Percentiles rank a stretch among this genome's conserved stretches.
Evolutionary conservation across 352 stramenopile species (phyloP).

Genomic region (Aphanomyces invadans): DNA sequence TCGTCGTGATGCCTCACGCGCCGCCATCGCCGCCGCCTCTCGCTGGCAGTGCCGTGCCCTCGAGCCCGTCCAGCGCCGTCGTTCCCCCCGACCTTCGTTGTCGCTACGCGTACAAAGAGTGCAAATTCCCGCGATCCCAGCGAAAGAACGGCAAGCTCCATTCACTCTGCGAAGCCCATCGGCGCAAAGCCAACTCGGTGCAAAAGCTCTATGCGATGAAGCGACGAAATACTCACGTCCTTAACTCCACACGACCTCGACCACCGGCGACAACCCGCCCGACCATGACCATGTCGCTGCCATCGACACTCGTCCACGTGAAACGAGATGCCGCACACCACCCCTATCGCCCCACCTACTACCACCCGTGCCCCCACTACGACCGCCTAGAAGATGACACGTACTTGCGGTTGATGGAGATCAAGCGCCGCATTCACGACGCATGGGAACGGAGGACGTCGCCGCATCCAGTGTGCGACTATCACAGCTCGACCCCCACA

Average conservation of each 20-base stretch:
- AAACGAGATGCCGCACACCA: no score
- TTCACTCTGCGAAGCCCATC: conserved; percentile 31
- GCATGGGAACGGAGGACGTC: conserved; percentile 21
- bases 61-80: background rate
- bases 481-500: background rate
- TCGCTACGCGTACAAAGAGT: conserved; percentile 29
- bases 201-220: conserved; percentile 25
- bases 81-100: conserved; percentile 20
- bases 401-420: conserved; percentile 9
- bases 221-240: conserved; percentile 21
- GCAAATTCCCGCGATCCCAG: conserved; percentile 23
- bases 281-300: background rate
- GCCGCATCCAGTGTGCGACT: background rate
- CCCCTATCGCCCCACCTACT: background rate
- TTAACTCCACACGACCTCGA: no score
- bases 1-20: no score
- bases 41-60: background rate
- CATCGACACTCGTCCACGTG: no score
- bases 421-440: conserved; percentile 21
- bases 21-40: no score
- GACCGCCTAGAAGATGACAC: background rate
- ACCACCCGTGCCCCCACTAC: background rate
- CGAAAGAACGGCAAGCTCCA: conserved; percentile 30
- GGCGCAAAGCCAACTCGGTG: conserved; percentile 27
- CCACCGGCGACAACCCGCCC: background rate